Conservation (phyloP, 192 early-diverging fungal species). For the Entophlyctis helioformis region DNA sequence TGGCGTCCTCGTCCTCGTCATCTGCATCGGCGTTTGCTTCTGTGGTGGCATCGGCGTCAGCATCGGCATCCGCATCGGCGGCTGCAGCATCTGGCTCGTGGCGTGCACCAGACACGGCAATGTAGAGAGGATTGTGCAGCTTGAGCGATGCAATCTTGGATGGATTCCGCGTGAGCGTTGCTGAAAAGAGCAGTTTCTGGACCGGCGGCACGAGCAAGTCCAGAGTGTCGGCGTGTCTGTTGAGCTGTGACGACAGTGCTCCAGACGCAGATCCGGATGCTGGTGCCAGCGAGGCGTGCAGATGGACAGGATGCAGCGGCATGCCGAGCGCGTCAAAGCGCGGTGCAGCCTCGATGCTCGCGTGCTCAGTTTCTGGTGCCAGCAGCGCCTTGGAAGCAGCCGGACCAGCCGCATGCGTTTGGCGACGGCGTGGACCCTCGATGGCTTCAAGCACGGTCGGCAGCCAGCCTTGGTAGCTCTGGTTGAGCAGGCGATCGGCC, state of each 20-base stretch:
- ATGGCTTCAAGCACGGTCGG: slow-evolving; percentile 49
- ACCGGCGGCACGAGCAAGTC: slow-evolving; percentile 24
- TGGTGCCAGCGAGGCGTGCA: too few species aligned
- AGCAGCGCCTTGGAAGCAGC: neutral
- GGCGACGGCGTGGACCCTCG: too few species aligned
- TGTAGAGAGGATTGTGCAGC: slow-evolving; percentile 70
- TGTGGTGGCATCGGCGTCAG: slow-evolving; percentile 12
- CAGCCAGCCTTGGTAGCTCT: slow-evolving; percentile 90
- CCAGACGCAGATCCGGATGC: too few species aligned
- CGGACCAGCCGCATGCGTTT: too few species aligned
- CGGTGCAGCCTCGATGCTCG: too few species aligned
- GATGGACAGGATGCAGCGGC: slow-evolving; percentile 20
- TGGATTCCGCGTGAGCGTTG: slow-evolving; percentile 87
- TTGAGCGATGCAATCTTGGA: slow-evolving; percentile 80
- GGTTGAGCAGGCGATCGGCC: slow-evolving; percentile 86
- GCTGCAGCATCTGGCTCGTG: too few species aligned
- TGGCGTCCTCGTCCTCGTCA: too few species aligned
- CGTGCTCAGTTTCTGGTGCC: too few species aligned
- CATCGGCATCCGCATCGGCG: slow-evolving; percentile 23
- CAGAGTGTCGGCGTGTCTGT: slow-evolving; percentile 4
- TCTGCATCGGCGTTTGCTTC: slow-evolving; percentile 19
- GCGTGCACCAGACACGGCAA: slow-evolving; percentile 53
- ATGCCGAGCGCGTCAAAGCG: slow-evolving; percentile 4
- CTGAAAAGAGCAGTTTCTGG: slow-evolving; percentile 92
- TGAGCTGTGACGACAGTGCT: too few species aligned